phyloP scores from a whole-genome alignment of 176 grass and related monocot species.

The Carex pumila region DNA sequence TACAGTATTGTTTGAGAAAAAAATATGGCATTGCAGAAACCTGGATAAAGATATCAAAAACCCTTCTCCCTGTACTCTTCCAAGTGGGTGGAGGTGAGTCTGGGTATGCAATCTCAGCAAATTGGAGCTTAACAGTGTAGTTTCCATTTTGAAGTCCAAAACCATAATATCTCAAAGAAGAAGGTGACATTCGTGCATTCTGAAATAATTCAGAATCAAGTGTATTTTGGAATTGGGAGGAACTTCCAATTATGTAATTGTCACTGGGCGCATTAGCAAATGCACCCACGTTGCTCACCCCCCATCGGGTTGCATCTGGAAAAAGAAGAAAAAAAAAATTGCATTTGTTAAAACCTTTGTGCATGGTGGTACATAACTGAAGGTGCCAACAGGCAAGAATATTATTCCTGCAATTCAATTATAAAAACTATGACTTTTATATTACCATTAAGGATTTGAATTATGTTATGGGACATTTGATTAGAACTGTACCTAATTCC shows the following conservation, averaged over 20 bases:
- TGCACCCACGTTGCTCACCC: conserved; percentile 51
- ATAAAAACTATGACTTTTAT: neutral
- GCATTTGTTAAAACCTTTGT: neutral
- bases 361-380: neutral
- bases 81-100: conserved; percentile 23
- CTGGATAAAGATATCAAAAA: conserved; percentile 90
- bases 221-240: conserved; percentile 50
- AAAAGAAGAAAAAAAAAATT: neutral
- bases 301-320: conserved; percentile 38
- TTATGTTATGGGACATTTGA: conserved; percentile 30
- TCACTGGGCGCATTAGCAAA: conserved; percentile 27
- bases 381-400: neutral
- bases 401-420: neutral
- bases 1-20: neutral
- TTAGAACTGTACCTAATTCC: neutral
- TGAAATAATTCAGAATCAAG: conserved; percentile 63
- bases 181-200: conserved; percentile 70
- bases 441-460: neutral
- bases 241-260: conserved; percentile 50
- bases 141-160: conserved; percentile 90
- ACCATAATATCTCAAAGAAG: conserved; percentile 81
- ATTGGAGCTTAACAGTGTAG: conserved; percentile 80
- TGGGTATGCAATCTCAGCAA: conserved; percentile 47
- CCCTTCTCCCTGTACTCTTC: conserved; percentile 45
- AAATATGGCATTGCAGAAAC: conserved; percentile 17